These are phyloP conservation scores for Fistulinella cinereoalba DNA, from an alignment of 1,284 basidiomycete genomes.

Conservation along the genomic window DNA sequence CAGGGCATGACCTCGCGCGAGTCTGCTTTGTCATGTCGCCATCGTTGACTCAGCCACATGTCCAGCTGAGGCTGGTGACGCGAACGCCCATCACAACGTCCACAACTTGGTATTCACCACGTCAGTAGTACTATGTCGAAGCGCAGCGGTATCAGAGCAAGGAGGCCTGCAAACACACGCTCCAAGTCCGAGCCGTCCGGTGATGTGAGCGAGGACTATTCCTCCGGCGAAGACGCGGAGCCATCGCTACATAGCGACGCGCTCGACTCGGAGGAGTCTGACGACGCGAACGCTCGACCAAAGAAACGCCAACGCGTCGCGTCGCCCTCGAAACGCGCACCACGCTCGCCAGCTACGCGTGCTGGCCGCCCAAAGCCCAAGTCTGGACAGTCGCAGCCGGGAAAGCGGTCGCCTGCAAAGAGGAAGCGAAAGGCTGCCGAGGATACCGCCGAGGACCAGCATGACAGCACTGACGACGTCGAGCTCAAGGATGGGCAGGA, in stretches of 20 bases:
- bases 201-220: conserved; percentile 10
- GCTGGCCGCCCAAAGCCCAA: conserved; percentile 13
- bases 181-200: conserved; percentile 9
- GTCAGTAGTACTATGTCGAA: conserved; percentile 18
- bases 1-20: too few relatives aligned
- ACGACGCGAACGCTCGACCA: conserved; percentile 1
- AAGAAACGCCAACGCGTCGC: conserved; percentile 21
- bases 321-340: conserved; percentile 10
- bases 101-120: too few relatives aligned
- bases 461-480: conserved; percentile 40
- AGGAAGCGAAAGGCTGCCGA: conserved; percentile 25
- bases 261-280: conserved; percentile 41
- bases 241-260: conserved; percentile 45
- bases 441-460: conserved; percentile 33
- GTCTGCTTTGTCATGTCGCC: too few relatives aligned
- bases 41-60: too few relatives aligned
- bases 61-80: too few relatives aligned
- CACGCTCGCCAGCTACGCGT: not conserved
- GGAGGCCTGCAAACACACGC: conserved; percentile 1
- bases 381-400: conserved; percentile 1
- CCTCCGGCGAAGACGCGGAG: conserved; percentile 10
- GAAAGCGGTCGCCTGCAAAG: conserved; percentile 12
- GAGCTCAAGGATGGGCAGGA: conserved; percentile 66
- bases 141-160: conserved; percentile 8
- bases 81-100: too few relatives aligned